Percentiles rank a stretch among this genome's conserved stretches.
Evolutionary conservation across 192 early-diverging fungal species (phyloP).

Genomic region (Podochytrium sp.): DNA sequence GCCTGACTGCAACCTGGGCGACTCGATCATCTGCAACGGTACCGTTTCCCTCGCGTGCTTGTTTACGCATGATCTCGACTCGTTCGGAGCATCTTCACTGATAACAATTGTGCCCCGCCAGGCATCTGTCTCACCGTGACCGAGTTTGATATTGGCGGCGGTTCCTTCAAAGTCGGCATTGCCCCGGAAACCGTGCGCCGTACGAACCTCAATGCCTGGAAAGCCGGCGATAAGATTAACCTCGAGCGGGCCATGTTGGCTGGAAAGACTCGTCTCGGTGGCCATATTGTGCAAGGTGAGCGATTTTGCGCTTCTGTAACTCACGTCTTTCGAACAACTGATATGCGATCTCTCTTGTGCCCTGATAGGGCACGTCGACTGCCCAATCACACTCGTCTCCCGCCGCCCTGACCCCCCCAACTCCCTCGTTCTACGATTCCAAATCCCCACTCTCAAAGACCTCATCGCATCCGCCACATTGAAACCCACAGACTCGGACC

Average conservation of each 20-base stretch:
- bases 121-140: slow-evolving; percentile 96
- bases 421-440: slow-evolving; percentile 77
- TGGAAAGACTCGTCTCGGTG: slow-evolving; percentile 82
- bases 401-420: slow-evolving; percentile 85
- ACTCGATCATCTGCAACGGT: slow-evolving; percentile 94
- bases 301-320: background rate
- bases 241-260: slow-evolving; percentile 92
- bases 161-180: slow-evolving; percentile 86
- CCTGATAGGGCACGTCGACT: slow-evolving; percentile 84
- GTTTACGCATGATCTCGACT: background rate
- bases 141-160: slow-evolving; percentile 71
- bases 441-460: slow-evolving; percentile 43
- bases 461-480: background rate
- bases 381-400: slow-evolving; percentile 73
- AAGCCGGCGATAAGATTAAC: slow-evolving; percentile 83
- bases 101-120: slow-evolving; percentile 34
- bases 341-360: too few species aligned
- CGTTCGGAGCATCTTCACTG: too few species aligned
- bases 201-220: slow-evolving; percentile 86
- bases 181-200: slow-evolving; percentile 92
- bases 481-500: slow-evolving; percentile 38
- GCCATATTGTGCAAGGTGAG: slow-evolving; percentile 88
- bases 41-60: slow-evolving; percentile 4
- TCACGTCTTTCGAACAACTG: too few species aligned
- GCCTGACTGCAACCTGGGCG: slow-evolving; percentile 85